Base-by-base conservation (phyloP, 345 rosid genomes). In the Salix caprea region DNA sequence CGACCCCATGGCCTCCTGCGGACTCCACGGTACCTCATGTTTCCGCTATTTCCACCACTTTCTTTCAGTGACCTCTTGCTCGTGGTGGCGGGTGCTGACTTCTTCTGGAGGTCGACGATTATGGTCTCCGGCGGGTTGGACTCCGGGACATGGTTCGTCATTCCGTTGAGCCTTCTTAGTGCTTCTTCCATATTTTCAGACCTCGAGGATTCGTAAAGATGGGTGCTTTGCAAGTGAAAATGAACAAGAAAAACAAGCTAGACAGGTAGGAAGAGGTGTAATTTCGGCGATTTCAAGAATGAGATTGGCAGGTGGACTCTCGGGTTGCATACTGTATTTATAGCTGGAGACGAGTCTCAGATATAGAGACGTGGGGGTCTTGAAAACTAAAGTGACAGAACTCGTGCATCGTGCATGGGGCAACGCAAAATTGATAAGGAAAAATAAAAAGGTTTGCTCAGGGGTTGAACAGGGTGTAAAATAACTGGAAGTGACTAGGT, bases 1-100 rank as follows among this genome's bases (percentile, higher is more conserved):
- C 99, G 91, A 2, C 99, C 99, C 99, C 99, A 96, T 0, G 99
- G 99, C 65, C 99, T 83, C 14, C 97, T 84, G 6, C 99, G 90
- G 10, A 96, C 99, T 0, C 99, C 99, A 6, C 99, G 98, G 91
- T 93, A 96, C 84, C 96, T 84, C 70, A 88, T 88, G 66, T 85
- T 81, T 13, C 81, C 67, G 23, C 68, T 81, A 16, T 14, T 48
- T 24, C 61, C 65, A 9, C 86, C 85, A 28, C 65, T 60, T 9
- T 85, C 82, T 70, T 82, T 87, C 56, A 84, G 65, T 6, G 86
- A 18, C 52, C 84, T 82, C 39, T 88, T 90, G 77, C 82, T 89
- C 14, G 73, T 4, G 60, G 73, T 18, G 67, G 84, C 0, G 5
- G 81, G 24, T 2, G 82, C 18, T 56, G 39, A 32, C 24, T 40